Conservation (phyloP, 768 basidiomycete genomes). For the Russula lepida region DNA sequence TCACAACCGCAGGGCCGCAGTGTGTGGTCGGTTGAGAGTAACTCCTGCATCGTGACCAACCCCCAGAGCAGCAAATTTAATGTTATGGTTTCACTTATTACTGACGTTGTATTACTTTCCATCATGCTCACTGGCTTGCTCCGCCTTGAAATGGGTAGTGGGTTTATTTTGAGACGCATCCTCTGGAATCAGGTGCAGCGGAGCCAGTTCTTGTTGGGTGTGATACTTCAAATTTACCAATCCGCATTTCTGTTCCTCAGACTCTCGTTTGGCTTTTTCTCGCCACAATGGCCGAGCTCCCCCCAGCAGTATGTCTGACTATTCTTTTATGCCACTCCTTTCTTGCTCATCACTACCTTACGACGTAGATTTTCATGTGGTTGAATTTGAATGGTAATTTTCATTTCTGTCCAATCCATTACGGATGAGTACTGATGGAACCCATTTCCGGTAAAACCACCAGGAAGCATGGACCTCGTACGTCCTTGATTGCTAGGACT, state of each 20-base stretch:
- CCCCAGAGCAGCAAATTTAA: not conserved
- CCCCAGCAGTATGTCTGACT: not conserved
- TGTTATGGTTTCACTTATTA: not conserved
- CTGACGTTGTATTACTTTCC: not conserved
- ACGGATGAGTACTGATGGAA: not conserved
- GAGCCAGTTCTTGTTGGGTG: not conserved
- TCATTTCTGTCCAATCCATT: not conserved
- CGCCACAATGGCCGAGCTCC: not conserved
- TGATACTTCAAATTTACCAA: not conserved
- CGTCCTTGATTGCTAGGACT: not conserved
- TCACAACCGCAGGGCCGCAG: not conserved
- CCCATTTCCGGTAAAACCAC: not conserved
- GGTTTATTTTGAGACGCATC: not conserved
- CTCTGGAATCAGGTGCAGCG: constrained; percentile 3
- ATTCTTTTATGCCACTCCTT: not conserved
- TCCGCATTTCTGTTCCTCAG: not conserved
- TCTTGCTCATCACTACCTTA: not conserved
- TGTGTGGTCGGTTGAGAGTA: not conserved
- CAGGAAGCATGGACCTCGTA: not conserved
- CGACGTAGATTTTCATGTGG: not conserved
- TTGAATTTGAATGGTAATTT: constrained; percentile 7
- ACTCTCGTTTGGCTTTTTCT: not conserved
- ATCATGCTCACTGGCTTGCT: not conserved
- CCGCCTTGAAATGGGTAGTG: not conserved
- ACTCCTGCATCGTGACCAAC: not conserved